Base-by-base conservation (phyloP, 306 rosid species). In the Begonia peltatifolia region DNA sequence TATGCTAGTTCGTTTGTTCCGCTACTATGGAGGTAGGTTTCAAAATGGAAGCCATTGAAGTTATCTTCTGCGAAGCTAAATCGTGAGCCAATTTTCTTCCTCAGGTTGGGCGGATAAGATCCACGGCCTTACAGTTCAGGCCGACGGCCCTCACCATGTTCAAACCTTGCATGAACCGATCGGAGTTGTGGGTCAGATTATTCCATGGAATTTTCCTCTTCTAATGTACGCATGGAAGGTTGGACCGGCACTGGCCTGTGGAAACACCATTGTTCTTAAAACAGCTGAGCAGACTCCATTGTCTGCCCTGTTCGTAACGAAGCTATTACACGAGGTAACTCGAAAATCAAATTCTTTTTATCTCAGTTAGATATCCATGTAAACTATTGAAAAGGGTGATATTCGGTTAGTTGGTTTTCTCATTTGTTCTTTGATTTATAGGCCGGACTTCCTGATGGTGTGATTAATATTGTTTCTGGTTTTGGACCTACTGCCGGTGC, bases 171-270 rank as follows among this genome's bases (percentile, higher is more conserved):
- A 89, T 10, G 97, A 89, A 74, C 97, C 95, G 2, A 78, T 89
- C 14, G 97, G 97, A 16, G 97, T 89, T 67, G 89, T 78, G 0
- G 95, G 97, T 66, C 97, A 90, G 74, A 80, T 90, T 36, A 90
- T 85, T 74, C 97, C 97, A 6, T 90, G 97, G 95, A 90, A 90
- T 65, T 90, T 89, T 67, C 97, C 97, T 62, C 83, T 89, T 50
- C 63, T 89, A 65, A 82, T 89, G 95, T 82, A 77, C 71, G 81
- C 69, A 35, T 89, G 97, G 97, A 89, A 89, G 80, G 63, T 89
- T 25, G 95, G 87, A 12, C 97, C 97, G 0, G 94, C 97, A 42
- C 71, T 89, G 71, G 95, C 89, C 9, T 80, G 87, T 55, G 97
- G 97, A 61, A 89, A 89, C 81, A 72, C 87, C 7, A 1, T 85